These are phyloP conservation scores for Blastocystis sp. DNA, from an alignment of 352 stramenopile genomes.

Conservation along the genomic window DNA sequence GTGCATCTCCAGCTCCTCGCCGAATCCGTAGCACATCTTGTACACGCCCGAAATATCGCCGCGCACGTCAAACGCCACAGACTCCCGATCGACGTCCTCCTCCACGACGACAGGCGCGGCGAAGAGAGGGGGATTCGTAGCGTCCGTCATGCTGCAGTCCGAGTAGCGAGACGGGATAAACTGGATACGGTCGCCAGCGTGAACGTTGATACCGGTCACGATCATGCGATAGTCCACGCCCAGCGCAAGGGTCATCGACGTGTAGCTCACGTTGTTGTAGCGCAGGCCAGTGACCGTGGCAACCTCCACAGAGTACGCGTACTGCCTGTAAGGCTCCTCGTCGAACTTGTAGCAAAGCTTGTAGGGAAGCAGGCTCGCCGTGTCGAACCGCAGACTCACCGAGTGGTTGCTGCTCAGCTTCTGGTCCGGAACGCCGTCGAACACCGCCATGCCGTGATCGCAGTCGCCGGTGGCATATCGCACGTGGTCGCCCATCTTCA, in stretches of 20 bases:
- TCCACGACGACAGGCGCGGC: neutral
- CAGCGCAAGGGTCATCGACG: neutral
- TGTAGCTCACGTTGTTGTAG: neutral
- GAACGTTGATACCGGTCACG: conserved; percentile 13
- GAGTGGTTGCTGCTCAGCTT: neutral
- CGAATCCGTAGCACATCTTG: conserved; percentile 44
- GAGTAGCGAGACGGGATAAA: neutral
- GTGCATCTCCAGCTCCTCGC: neutral
- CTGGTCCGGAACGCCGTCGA: conserved; percentile 31
- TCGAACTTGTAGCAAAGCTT: conserved; percentile 61
- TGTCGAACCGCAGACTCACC: conserved; percentile 16
- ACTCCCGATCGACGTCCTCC: conserved; percentile 20
- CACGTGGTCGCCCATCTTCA: conserved; percentile 42
- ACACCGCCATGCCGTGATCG: neutral
- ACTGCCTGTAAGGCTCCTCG: conserved; percentile 59
- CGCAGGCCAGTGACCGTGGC: conserved; percentile 7
- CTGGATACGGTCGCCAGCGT: conserved; percentile 36
- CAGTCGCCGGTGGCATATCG: conserved; percentile 22
- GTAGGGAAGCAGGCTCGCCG: neutral
- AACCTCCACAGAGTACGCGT: conserved; percentile 9
- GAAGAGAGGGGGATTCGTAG: conserved; percentile 4
- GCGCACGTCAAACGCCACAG: neutral
- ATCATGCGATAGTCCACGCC: neutral
- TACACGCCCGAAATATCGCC: neutral
- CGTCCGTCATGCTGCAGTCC: neutral